Base-by-base conservation (phyloP, 2,329 filamentous ascomycete genomes). In the Arthrobotrys sphaeroides region DNA sequence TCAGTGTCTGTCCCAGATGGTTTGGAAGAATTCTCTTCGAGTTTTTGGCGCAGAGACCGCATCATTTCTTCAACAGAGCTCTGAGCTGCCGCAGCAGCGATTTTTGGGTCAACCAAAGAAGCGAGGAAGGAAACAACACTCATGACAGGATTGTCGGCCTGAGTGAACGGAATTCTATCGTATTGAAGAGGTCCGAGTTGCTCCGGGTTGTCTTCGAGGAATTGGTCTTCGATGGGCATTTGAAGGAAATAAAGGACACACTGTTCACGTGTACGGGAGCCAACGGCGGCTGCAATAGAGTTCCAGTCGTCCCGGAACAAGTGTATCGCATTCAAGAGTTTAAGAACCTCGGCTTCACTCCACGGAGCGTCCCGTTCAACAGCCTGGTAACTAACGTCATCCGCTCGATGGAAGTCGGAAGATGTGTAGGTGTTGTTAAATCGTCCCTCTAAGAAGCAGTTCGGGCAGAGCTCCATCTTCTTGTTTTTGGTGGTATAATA, bases 231-330 rank as follows among this genome's bases (percentile, higher is more conserved):
- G 77, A 99, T 99, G 79, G 97, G 94, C 36, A 99, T 86, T 81
- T 97, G 93, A 78, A 99, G 83, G 85, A 99, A 99, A 82, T 97
- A 95, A 79, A 98, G 87, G 13, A 98, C 94, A 82, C 95, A 99
- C 84, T 99, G 94, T 82, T 99, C 96, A 62, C 93, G 88, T 1
- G 93, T 97, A 74, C 94, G 90, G 1, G 93, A 96, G 55, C 91
- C 91, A 45, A 99, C 95, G 80, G 97, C 92, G 77, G 94, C 93
- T 0, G 96, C 90, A 78, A 99, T 94, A 80, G 92, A 89, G 70
- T 91, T 90, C 95, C 95, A 99, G 83, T 98, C 93, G 76, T 98
- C 94, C 78, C 98, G 94, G 80, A 94, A 97, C 79, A 91, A 88
- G 83, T 99, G 95, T 55, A 99, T 85, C 6, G 89, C 96, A 82